Conservation (phyloP, 1,284 basidiomycete species). For the Serendipita sp. region DNA sequence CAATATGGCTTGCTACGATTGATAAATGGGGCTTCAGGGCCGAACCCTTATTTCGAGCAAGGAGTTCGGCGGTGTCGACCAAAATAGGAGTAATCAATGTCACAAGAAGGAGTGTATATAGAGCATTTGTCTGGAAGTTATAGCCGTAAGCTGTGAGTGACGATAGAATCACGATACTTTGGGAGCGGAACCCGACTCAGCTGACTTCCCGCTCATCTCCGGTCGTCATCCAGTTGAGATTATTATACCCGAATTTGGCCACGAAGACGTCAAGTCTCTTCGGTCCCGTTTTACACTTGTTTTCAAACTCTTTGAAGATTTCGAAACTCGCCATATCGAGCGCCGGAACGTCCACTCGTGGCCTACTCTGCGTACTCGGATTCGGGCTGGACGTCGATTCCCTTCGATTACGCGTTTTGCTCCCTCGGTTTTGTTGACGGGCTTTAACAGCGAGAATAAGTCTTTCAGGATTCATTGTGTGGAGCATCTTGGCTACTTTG, state of each 20-base stretch:
- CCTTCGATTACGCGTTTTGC: slow-evolving; percentile 12
- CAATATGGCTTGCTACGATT: slow-evolving; percentile 4
- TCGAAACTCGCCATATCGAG: slow-evolving; percentile 15
- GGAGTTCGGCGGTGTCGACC: background rate
- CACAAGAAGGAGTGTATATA: background rate
- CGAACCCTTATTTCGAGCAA: background rate
- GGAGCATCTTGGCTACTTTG: slow-evolving; percentile 18
- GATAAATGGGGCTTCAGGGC: slow-evolving; percentile 5
- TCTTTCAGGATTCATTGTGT: slow-evolving; percentile 19
- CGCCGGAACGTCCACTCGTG: slow-evolving; percentile 13
- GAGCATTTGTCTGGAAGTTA: slow-evolving; percentile 6
- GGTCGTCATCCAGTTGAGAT: background rate
- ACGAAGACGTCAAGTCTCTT: slow-evolving; percentile 8
- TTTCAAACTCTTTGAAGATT: slow-evolving; percentile 14
- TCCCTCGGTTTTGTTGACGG: slow-evolving; percentile 16
- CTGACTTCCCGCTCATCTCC: background rate
- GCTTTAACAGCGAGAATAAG: slow-evolving; percentile 21
- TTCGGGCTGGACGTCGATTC: background rate
- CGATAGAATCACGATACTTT: background rate
- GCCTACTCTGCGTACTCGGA: background rate
- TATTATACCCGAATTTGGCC: background rate
- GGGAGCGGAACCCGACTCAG: background rate
- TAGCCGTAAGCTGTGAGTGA: background rate
- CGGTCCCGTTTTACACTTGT: slow-evolving; percentile 5
- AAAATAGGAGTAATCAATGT: background rate